These are phyloP conservation scores for Cyberlindnera euphorbiae DNA, from an alignment of 805 yeast genomes.

Conservation along the genomic window DNA sequence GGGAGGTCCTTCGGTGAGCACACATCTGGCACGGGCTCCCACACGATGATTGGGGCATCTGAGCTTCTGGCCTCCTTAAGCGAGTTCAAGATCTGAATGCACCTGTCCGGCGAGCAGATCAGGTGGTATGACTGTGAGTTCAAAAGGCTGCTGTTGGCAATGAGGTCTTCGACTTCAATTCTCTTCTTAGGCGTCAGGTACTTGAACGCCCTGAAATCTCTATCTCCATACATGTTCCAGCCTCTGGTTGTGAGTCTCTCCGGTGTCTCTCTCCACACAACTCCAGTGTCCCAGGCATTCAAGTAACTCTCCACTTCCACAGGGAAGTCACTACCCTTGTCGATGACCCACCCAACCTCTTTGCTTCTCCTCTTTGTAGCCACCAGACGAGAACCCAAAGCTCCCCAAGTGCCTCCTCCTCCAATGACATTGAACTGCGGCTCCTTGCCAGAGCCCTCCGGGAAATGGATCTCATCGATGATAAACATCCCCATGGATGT, in stretches of 20 bases:
- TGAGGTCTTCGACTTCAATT: constrained; percentile 52
- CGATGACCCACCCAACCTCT: constrained; percentile 68
- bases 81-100: constrained; percentile 40
- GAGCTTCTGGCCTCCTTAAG: constrained; percentile 17
- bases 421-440: constrained; percentile 59
- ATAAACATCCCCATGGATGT: constrained; percentile 86
- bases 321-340: constrained; percentile 79
- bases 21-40: constrained; percentile 85
- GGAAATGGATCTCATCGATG: constrained; percentile 75
- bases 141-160: constrained; percentile 33
- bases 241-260: constrained; percentile 73
- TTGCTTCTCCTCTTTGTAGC: constrained; percentile 33
- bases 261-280: constrained; percentile 46
- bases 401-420: constrained; percentile 86
- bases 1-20: constrained; percentile 51
- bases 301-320: constrained; percentile 37
- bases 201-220: constrained; percentile 56
- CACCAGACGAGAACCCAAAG: constrained; percentile 65
- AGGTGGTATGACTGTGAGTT: constrained; percentile 55
- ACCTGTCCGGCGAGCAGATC: constrained; percentile 67
- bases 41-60: constrained; percentile 43
- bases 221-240: constrained; percentile 64
- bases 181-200: constrained; percentile 60
- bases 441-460: constrained; percentile 26
- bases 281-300: constrained; percentile 57